Conservation (phyloP, 2,329 filamentous ascomycete genomes). For the Fusarium secorum region DNA sequence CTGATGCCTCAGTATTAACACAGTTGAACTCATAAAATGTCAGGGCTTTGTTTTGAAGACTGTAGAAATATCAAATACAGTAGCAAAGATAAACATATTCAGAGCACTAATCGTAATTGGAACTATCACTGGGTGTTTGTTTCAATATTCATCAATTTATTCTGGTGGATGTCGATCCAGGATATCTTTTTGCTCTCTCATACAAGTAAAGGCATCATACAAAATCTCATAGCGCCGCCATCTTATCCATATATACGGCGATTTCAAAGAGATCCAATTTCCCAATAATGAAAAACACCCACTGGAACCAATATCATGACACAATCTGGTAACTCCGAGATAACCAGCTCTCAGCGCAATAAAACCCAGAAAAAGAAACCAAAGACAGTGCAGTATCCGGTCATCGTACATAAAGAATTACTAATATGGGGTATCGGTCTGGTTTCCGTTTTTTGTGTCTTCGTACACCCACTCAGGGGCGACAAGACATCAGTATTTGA, state of each 20-base stretch:
- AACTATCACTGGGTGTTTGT: background rate
- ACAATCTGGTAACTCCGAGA: slow-evolving; percentile 27
- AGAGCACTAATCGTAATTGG: background rate
- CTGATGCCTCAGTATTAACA: background rate
- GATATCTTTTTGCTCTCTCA: slow-evolving; percentile 9
- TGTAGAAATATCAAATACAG: background rate
- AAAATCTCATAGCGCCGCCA: slow-evolving; percentile 12
- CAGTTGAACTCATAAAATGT: background rate
- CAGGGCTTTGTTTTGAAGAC: background rate
- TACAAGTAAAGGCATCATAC: background rate
- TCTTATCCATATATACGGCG: background rate
- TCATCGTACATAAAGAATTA: slow-evolving; percentile 30
- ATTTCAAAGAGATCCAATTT: slow-evolving; percentile 8
- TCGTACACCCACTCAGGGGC: background rate
- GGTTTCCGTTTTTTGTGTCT: slow-evolving; percentile 17
- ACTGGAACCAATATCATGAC: slow-evolving; percentile 5
- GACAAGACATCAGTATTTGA: background rate
- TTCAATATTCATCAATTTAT: slow-evolving; percentile 16
- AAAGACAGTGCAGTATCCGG: slow-evolving; percentile 6
- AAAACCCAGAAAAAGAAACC: background rate
- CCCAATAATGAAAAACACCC: slow-evolving; percentile 1
- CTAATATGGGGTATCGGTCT: slow-evolving; percentile 26
- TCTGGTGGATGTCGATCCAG: background rate
- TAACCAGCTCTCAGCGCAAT: slow-evolving; percentile 26
- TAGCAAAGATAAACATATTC: background rate